These are phyloP conservation scores for Trichoderma atroviride DNA, from an alignment of 2,329 filamentous ascomycete genomes.

Conservation along the genomic window DNA sequence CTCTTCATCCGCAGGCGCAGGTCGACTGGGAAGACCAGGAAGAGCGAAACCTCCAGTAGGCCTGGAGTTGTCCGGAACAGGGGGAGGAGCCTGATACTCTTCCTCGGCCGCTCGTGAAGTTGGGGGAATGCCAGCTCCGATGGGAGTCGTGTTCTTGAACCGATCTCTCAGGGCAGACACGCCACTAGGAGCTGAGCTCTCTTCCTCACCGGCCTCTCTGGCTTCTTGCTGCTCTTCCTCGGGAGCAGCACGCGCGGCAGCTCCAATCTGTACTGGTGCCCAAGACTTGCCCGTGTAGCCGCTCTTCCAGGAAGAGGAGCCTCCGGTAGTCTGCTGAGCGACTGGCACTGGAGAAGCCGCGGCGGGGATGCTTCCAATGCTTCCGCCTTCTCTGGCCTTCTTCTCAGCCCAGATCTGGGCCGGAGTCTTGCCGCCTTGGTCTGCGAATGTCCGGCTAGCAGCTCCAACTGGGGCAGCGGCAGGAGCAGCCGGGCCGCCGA, in stretches of 20 bases:
- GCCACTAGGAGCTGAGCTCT: slow-evolving; percentile 62
- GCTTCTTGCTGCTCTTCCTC: slow-evolving; percentile 61
- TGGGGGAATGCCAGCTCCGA: slow-evolving; percentile 54
- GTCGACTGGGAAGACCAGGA: slow-evolving; percentile 71
- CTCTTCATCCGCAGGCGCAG: slow-evolving; percentile 59
- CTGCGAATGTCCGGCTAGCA: slow-evolving; percentile 91
- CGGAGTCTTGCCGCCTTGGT: slow-evolving; percentile 92
- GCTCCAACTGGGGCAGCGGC: slow-evolving; percentile 67
- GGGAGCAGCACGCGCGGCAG: slow-evolving; percentile 58
- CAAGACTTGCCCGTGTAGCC: slow-evolving; percentile 88
- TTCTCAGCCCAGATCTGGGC: slow-evolving; percentile 97
- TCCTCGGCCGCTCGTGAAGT: slow-evolving; percentile 44
- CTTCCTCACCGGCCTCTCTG: slow-evolving; percentile 50
- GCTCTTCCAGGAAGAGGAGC: slow-evolving; percentile 80
- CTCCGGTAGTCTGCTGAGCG: slow-evolving; percentile 67
- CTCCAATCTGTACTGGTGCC: slow-evolving; percentile 75
- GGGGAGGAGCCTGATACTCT: slow-evolving; percentile 54
- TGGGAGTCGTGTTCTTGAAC: slow-evolving; percentile 76
- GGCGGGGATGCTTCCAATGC: slow-evolving; percentile 46
- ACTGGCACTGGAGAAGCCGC: slow-evolving; percentile 56
- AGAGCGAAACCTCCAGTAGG: slow-evolving; percentile 77
- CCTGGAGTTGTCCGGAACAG: slow-evolving; percentile 63
- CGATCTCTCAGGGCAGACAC: slow-evolving; percentile 78
- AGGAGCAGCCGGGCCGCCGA: slow-evolving; percentile 60
- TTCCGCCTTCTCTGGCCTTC: slow-evolving; percentile 75